phyloP scores from a whole-genome alignment of 352 stramenopile species.

The Pythium oligandrum region DNA sequence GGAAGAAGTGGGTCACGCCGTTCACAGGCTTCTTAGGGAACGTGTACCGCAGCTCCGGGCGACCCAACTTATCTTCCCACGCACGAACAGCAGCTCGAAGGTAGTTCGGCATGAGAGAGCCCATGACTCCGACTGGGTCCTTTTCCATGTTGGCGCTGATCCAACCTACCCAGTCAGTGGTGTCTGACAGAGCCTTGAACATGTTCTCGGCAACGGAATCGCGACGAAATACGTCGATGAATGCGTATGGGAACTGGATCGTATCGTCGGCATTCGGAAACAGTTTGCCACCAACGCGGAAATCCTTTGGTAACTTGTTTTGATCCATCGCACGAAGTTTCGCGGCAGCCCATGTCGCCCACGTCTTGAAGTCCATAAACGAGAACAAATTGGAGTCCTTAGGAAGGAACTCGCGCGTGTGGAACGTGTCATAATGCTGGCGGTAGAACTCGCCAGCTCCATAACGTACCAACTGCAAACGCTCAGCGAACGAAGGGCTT shows the following conservation, averaged over 20 bases:
- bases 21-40: slow-evolving; percentile 61
- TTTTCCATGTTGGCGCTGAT: slow-evolving; percentile 57
- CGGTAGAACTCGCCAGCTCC: slow-evolving; percentile 78
- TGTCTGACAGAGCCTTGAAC: slow-evolving; percentile 58
- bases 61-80: slow-evolving; percentile 58
- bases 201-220: slow-evolving; percentile 46
- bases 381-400: slow-evolving; percentile 30
- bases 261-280: slow-evolving; percentile 55
- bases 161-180: slow-evolving; percentile 49
- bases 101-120: slow-evolving; percentile 47
- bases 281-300: slow-evolving; percentile 46
- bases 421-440: slow-evolving; percentile 81
- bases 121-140: slow-evolving; percentile 38
- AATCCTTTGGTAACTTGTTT: slow-evolving; percentile 41
- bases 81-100: slow-evolving; percentile 43
- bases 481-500: slow-evolving; percentile 61
- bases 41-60: slow-evolving; percentile 52
- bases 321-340: slow-evolving; percentile 42
- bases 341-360: slow-evolving; percentile 54
- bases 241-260: slow-evolving; percentile 45
- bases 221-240: slow-evolving; percentile 58
- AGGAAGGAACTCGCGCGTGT: slow-evolving; percentile 64
- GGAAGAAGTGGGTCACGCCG: slow-evolving; percentile 63
- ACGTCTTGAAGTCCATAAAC: slow-evolving; percentile 60
- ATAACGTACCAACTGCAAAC: slow-evolving; percentile 76